Conservation (phyloP, 768 basidiomycete species). For the Collybiopsis luxurians region DNA sequence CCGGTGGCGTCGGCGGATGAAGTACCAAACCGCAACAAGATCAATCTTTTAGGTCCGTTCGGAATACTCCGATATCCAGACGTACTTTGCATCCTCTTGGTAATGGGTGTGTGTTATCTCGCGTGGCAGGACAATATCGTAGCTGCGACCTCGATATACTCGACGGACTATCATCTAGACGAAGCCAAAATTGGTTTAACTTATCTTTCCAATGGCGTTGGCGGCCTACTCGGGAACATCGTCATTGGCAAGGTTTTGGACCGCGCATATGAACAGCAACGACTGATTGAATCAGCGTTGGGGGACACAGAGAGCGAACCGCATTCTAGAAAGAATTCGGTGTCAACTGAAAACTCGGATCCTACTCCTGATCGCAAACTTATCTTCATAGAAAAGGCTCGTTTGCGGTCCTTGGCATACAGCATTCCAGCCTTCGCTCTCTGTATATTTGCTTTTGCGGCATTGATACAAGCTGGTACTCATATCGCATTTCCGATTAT, state of each 20-base stretch:
- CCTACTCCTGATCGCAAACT: not conserved
- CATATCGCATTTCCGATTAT: constrained; percentile 1
- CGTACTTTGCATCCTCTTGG: not conserved
- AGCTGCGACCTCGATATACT: not conserved
- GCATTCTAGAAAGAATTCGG: not conserved
- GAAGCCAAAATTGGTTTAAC: constrained; percentile 1
- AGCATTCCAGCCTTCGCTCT: not conserved
- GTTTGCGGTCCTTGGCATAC: not conserved
- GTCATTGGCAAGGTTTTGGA: constrained; percentile 4
- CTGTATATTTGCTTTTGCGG: not conserved
- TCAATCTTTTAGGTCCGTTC: not conserved
- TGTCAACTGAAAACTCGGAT: not conserved
- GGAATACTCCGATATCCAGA: not conserved
- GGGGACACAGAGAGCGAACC: not conserved
- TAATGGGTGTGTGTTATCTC: not conserved
- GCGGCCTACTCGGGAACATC: not conserved
- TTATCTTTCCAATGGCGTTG: constrained; percentile 5
- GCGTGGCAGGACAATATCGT: constrained; percentile 4
- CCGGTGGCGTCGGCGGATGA: not conserved
- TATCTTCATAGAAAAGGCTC: not conserved
- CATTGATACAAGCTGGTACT: not conserved
- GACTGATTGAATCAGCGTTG: not conserved
- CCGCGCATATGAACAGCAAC: not conserved
- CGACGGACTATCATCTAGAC: not conserved
- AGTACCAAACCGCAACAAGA: not conserved